Conservation (phyloP, 306 rosid genomes). For the Pterocarpus santalinus region DNA sequence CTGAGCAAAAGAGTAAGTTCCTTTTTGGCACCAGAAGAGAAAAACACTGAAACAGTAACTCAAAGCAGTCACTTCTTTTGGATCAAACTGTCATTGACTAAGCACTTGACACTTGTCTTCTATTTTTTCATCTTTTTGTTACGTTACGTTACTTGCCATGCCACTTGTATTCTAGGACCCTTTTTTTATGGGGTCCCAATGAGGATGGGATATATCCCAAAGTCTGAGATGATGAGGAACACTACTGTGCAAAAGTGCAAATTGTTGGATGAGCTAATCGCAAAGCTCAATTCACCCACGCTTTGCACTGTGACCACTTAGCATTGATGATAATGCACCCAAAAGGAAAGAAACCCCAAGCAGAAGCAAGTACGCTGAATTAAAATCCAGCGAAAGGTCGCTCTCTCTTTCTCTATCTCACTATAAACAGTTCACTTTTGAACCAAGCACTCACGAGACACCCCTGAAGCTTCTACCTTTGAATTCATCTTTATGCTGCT, state of each 20-base stretch:
- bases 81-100: constrained; percentile 44
- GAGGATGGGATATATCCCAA: constrained; percentile 58
- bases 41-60: too few species aligned
- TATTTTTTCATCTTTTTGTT: constrained; percentile 21
- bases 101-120: constrained; percentile 35
- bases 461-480: constrained; percentile 73
- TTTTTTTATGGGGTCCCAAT: constrained; percentile 32
- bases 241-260: constrained; percentile 39
- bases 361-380: constrained; percentile 61
- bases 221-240: constrained; percentile 5
- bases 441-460: constrained; percentile 85
- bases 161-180: constrained; percentile 48
- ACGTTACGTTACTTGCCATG: constrained; percentile 8
- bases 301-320: constrained; percentile 69
- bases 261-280: constrained; percentile 52
- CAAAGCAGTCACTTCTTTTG: constrained; percentile 2
- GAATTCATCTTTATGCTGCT: constrained; percentile 83
- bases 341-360: constrained; percentile 52
- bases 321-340: constrained; percentile 56
- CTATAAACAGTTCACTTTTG: constrained; percentile 56
- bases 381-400: constrained; percentile 43
- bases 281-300: constrained; percentile 45
- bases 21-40: too few species aligned
- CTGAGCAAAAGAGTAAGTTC: too few species aligned
- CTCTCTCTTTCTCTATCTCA: constrained; percentile 22